Base-by-base conservation (phyloP, 139 green algal species). In the Deuterostichococcus epilithicus region DNA sequence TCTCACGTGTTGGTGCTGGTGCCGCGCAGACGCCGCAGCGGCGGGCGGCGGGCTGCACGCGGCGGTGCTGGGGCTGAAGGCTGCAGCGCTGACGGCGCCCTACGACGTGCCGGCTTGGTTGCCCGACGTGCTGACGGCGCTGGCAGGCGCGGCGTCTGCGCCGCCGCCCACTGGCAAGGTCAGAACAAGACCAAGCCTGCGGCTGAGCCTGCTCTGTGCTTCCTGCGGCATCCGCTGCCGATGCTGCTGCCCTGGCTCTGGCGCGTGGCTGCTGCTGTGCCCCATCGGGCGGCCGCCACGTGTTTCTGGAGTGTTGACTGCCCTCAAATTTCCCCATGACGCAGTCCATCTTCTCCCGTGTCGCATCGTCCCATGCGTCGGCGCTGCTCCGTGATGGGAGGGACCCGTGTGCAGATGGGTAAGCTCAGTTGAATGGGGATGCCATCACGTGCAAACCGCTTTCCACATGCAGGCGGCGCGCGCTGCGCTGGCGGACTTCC, bases 21-120 rank as follows among this genome's bases (percentile, higher is more conserved):
- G n/a, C 67, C 22, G 72, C 28, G 52, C 52, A 63, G 52, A 63
- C 18, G 18, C 28, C 13, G 52, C 52, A 20, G 52, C 52, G 52
- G 52, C 52, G 18, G 52, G 52, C 18, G 35, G 68, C 6, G 59
- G 45, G 42, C 74, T 76, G 38, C 84, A 89, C 80, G 84, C 81
- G 30, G 79, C 71, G 20, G 83, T 92, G 71, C 87, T 95, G 73
- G 93, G 88, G 0, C 84, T 98, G 35, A 85, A 82, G 65, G 92
- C 93, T 2, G 91, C 95, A 71, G 89, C 97, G 37, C 78, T 95
- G 68, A 91, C 87, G 2, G 78, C 68, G 3, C 93, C 93, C 8
- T 97, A 98, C 76, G 92, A 97, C 81, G 86, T 93, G 38, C 93
- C 92, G 5, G 22, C 30, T 42, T 97, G 92, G 92, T 81, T 95